These are phyloP conservation scores for Chenopodium formosanum DNA, from an alignment of 148 eudicot species.

Conservation along the genomic window DNA sequence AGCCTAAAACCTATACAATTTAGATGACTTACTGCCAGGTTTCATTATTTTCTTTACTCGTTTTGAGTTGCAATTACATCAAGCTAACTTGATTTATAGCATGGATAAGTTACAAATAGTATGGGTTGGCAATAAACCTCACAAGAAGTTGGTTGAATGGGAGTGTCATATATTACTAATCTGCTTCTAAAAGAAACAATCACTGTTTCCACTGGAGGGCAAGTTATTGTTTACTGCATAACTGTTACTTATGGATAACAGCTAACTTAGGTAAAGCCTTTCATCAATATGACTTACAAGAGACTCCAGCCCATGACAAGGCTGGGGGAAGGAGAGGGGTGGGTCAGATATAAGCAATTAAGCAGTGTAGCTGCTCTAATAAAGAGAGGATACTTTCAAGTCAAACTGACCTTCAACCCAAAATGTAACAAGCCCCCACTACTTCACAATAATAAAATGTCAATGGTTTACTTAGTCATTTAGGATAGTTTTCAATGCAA, in stretches of 20 bases:
- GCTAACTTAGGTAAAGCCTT: background rate
- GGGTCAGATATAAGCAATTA: background rate
- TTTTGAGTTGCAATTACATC: too few relatives aligned
- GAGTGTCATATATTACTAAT: background rate
- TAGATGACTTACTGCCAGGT: too few relatives aligned
- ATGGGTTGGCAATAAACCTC: background rate
- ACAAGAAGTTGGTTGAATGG: background rate
- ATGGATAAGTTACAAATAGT: background rate
- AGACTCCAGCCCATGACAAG: background rate
- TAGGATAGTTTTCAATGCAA: background rate
- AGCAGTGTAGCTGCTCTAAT: background rate
- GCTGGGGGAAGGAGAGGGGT: background rate
- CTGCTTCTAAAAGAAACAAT: background rate
- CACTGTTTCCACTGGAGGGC: background rate
- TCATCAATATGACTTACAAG: background rate
- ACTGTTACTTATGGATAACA: background rate
- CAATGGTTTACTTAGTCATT: background rate
- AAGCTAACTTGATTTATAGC: background rate
- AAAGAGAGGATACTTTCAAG: background rate
- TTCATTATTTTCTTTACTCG: too few relatives aligned
- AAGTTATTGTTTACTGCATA: background rate
- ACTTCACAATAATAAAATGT: background rate
- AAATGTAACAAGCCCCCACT: background rate
- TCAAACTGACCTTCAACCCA: background rate
- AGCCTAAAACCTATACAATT: too few relatives aligned